Conservation (phyloP, 176 grass and related monocot genomes). For the Metroxylon sagu region DNA sequence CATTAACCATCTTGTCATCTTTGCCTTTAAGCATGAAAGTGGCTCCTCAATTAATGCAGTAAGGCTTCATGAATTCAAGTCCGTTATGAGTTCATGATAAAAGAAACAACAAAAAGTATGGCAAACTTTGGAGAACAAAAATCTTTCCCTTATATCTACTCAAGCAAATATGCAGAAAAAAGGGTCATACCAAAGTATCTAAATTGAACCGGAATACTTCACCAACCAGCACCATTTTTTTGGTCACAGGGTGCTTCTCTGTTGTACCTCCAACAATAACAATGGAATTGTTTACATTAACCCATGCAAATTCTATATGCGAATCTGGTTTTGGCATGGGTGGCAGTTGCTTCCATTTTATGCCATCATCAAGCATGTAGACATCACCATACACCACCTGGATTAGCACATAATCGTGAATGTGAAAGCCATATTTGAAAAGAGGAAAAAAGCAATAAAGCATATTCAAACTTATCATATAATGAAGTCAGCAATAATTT, state of each 20-base stretch:
- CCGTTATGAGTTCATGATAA: no score
- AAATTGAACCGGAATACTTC: constrained; percentile 92
- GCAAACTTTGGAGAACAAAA: no score
- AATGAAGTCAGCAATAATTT: no score
- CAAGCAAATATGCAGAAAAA: background rate
- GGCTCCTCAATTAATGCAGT: no score
- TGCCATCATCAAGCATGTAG: constrained; percentile 79
- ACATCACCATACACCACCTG: constrained; percentile 90
- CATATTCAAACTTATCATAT: no score
- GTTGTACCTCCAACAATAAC: constrained; percentile 87
- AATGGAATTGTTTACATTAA: constrained; percentile 76
- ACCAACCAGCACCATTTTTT: constrained; percentile 84
- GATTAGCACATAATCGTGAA: constrained; percentile 7
- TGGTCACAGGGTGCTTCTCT: constrained; percentile 78
- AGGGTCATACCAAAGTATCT: constrained; percentile 41
- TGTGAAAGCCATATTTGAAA: no score
- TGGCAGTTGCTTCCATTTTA: constrained; percentile 73
- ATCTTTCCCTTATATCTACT: no score
- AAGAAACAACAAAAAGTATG: no score
- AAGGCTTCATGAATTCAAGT: no score
- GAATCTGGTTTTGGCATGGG: constrained; percentile 89
- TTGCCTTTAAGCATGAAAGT: no score
- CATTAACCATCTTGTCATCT: no score
- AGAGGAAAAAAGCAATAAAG: no score
- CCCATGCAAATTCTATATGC: constrained; percentile 96